Conservation (phyloP, 768 basidiomycete species). For the Lactifluus echinatus region DNA sequence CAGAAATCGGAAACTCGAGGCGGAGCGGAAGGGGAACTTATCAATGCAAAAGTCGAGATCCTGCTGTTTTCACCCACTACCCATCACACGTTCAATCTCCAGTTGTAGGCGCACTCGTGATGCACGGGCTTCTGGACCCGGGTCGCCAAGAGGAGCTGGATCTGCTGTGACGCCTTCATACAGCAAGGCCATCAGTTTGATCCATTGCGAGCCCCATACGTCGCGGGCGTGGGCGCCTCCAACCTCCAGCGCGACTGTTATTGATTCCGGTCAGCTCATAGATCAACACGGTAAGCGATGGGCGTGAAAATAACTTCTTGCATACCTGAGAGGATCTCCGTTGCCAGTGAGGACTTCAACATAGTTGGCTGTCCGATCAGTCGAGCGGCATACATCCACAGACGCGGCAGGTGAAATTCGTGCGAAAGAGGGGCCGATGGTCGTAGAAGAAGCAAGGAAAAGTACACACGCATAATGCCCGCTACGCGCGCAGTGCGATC, state of each 20-base stretch:
- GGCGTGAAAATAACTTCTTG: not conserved
- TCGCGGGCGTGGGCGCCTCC: constrained; percentile 50
- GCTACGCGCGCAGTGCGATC: constrained; percentile 62
- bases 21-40: not conserved
- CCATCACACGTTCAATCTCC: constrained; percentile 57
- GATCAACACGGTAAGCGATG: constrained; percentile 7
- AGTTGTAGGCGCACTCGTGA: constrained; percentile 56
- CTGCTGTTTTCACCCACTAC: constrained; percentile 5
- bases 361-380: constrained; percentile 45
- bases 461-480: constrained; percentile 84
- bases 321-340: constrained; percentile 59
- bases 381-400: constrained; percentile 68
- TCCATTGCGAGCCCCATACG: constrained; percentile 74
- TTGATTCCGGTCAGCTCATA: not conserved
- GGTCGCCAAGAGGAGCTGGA: constrained; percentile 29
- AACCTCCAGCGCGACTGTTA: constrained; percentile 60
- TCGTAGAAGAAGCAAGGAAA: constrained; percentile 47
- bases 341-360: constrained; percentile 49
- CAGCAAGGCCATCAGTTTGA: constrained; percentile 58
- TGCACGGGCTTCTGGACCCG: constrained; percentile 26
- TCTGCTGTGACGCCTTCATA: constrained; percentile 56
- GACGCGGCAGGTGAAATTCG: constrained; percentile 53
- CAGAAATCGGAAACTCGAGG: constrained; percentile 5
- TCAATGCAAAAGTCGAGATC: not conserved
- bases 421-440: constrained; percentile 36